Base-by-base conservation (phyloP, 768 basidiomycete species). In the Trametes coccinea region DNA sequence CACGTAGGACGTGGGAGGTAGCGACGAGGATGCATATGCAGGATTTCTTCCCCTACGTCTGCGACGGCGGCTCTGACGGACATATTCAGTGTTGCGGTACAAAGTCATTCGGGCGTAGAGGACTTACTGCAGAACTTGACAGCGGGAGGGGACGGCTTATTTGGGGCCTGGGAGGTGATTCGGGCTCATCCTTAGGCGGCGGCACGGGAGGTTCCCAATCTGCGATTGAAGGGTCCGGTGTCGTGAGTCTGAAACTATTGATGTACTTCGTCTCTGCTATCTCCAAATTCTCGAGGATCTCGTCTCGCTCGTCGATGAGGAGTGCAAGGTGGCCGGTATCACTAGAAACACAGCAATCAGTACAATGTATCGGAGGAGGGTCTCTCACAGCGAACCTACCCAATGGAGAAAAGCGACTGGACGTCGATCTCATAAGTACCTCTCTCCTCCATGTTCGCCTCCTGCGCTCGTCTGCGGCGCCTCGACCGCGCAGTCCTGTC, bases 221-320 rank as follows among this genome's bases (percentile, higher is more conserved):
- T 11, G 82, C 77, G 55, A 89, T 78, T 6, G 89, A 89, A 17
- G 88, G 88, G 59, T 89, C 88, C 4, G 89, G 88, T 0, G 88
- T 90, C 0, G 86, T 84, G 9, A 89, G 75, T 14, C 83, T 78
- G 77, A 92, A 93, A 4, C 88, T 92, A 58, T 79, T 79, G 63
- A 91, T 90, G 67, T 92, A 94, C 67, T 80, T 83, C 10, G 87
- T 84, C 75, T 92, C 91, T 10, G 90, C 89, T 54, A 87, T 83
- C 76, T 93, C 91, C 8, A 93, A 79, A 62, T 89, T 85, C 65
- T 90, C 86, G n/a, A 93, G 73, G 22, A 92, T 84, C 67, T 83
- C 81, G 63, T 92, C 90, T 31, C 92, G 80, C 70, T 92, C 86
- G 46, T 86, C 84, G 45, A 93, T 89, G 31, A 93, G 82, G 5